phyloP scores from a whole-genome alignment of 1,139 yeast species.

The Arxiozyma telluris region DNA sequence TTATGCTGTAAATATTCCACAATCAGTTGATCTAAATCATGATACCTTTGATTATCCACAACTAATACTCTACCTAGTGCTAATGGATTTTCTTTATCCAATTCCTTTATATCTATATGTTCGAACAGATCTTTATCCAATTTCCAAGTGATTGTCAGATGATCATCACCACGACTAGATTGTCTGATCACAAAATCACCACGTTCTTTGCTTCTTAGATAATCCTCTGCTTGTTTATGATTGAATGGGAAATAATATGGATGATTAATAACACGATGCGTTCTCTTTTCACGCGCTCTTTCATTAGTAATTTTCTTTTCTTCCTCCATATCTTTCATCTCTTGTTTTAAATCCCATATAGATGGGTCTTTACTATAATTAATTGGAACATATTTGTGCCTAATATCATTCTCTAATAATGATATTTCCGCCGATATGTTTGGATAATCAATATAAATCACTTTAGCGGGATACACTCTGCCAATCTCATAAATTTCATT shows the following conservation, averaged over 20 bases:
- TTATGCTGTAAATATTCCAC: slow-evolving; percentile 81
- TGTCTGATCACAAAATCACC: slow-evolving; percentile 96
- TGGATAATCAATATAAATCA: slow-evolving; percentile 60
- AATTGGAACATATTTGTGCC: slow-evolving; percentile 43
- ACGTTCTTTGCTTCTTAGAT: slow-evolving; percentile 74
- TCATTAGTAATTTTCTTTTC: slow-evolving; percentile 47
- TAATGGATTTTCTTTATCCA: slow-evolving; percentile 53
- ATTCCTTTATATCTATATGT: slow-evolving; percentile 79
- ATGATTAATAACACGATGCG: slow-evolving; percentile 75
- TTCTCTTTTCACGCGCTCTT: slow-evolving; percentile 46
- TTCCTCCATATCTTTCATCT: slow-evolving; percentile 51
- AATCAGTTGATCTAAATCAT: slow-evolving; percentile 88
- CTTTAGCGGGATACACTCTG: slow-evolving; percentile 80
- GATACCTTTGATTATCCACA: slow-evolving; percentile 63
- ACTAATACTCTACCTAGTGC: slow-evolving; percentile 51
- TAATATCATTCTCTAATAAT: slow-evolving; percentile 56
- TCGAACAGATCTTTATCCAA: slow-evolving; percentile 86
- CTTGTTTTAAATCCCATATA: slow-evolving; percentile 80
- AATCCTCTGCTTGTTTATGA: slow-evolving; percentile 86
- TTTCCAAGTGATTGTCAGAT: slow-evolving; percentile 92
- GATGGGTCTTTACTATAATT: slow-evolving; percentile 48
- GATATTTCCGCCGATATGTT: slow-evolving; percentile 68
- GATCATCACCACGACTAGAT: slow-evolving; percentile 81
- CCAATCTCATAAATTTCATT: slow-evolving; percentile 48
- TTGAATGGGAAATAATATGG: slow-evolving; percentile 82